These are phyloP conservation scores for Beauveria brongniartii DNA, from an alignment of 2,329 filamentous ascomycete genomes.

Conservation along the genomic window DNA sequence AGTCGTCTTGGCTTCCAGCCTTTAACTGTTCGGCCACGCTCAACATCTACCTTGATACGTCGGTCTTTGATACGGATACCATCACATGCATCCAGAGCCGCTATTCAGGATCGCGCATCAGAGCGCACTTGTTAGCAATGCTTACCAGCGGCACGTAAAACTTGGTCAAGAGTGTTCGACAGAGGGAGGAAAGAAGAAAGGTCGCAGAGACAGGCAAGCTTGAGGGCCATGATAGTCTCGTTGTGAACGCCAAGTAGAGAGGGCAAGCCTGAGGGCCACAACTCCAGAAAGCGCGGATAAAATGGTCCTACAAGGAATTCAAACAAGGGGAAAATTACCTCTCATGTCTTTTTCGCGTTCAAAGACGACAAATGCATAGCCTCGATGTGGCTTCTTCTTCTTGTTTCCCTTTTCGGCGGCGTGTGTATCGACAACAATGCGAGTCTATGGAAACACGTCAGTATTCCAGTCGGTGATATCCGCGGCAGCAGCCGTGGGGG, in stretches of 20 bases:
- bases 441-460: slow-evolving; percentile 51
- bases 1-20: slow-evolving; percentile 89
- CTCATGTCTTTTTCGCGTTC: slow-evolving; percentile 98
- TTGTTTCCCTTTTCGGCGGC: slow-evolving; percentile 62
- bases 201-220: slow-evolving; percentile 44
- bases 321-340: slow-evolving; percentile 57
- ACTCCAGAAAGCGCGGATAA: slow-evolving; percentile 26
- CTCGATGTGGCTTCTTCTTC: slow-evolving; percentile 73
- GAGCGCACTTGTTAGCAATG: slow-evolving; percentile 59
- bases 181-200: slow-evolving; percentile 18
- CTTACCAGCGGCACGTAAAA: slow-evolving; percentile 40
- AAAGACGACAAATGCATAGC: slow-evolving; percentile 95
- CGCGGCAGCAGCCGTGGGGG: background rate
- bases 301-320: slow-evolving; percentile 24
- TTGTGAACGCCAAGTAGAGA: slow-evolving; percentile 27
- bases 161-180: slow-evolving; percentile 13
- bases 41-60: slow-evolving; percentile 88
- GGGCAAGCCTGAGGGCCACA: slow-evolving; percentile 36
- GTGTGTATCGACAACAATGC: slow-evolving; percentile 73
- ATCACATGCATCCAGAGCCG: slow-evolving; percentile 80
- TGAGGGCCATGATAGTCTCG: slow-evolving; percentile 47
- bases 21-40: slow-evolving; percentile 87
- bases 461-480: background rate
- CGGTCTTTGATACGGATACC: slow-evolving; percentile 88
- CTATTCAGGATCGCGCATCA: slow-evolving; percentile 56